Conservation (phyloP, 2,329 filamentous ascomycete species). For the Teratosphaeria gauchensis region DNA sequence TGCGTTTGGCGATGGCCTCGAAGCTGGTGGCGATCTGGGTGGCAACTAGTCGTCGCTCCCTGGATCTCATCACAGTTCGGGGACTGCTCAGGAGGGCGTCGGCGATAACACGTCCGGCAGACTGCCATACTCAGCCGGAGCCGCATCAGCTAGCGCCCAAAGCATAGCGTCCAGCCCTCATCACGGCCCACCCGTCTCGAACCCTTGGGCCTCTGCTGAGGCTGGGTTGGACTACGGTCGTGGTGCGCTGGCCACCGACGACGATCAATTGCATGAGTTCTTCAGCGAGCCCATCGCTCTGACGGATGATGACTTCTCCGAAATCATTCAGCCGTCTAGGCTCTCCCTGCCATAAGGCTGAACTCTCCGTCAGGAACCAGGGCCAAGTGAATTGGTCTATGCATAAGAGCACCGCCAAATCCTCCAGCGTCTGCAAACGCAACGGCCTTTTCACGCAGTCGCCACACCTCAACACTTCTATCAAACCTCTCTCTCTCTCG, state of each 20-base stretch:
- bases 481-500: background rate
- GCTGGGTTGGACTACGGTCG: too few relatives aligned
- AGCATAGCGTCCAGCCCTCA: background rate
- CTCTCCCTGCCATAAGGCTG: too few relatives aligned
- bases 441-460: background rate
- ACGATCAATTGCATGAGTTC: too few relatives aligned
- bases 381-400: background rate
- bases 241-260: too few relatives aligned
- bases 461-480: background rate
- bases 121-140: background rate
- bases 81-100: background rate
- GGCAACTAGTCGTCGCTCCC: background rate
- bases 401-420: background rate
- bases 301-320: too few relatives aligned
- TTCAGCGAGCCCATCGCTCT: too few relatives aligned
- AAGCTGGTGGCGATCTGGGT: conserved; percentile 9
- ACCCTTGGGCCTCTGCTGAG: background rate
- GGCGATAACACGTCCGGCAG: background rate
- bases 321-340: too few relatives aligned
- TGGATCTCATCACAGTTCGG: background rate
- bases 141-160: background rate
- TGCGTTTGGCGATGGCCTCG: conserved; percentile 24
- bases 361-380: too few relatives aligned
- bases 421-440: background rate
- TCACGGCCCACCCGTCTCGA: background rate